Evolutionary conservation across 768 basidiomycete genomes (phyloP).

Genomic region (Psilocybe sp.): DNA sequence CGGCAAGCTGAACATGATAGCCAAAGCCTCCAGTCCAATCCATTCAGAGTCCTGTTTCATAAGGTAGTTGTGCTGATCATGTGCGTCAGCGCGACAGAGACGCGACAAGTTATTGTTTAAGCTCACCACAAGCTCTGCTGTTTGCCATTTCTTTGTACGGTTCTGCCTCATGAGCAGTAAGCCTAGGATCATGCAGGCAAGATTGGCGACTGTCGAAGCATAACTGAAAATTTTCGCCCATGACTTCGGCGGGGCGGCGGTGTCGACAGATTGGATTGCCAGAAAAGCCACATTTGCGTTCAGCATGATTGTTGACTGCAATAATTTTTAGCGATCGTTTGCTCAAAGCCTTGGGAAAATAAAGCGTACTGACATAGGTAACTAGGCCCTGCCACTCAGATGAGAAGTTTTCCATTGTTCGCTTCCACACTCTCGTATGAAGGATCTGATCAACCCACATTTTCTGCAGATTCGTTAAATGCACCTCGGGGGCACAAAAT

Average conservation of each 20-base stretch:
- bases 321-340: no score
- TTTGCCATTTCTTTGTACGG: constrained; percentile 29
- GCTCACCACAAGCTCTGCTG: constrained; percentile 33
- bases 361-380: background rate
- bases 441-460: no score
- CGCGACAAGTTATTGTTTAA: constrained; percentile 27
- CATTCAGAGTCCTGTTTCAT: constrained; percentile 11
- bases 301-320: constrained; percentile 50
- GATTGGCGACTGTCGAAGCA: constrained; percentile 39
- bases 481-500: no score
- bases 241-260: constrained; percentile 21
- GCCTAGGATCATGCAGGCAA: constrained; percentile 44
- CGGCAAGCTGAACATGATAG: constrained; percentile 22
- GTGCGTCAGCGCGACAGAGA: constrained; percentile 1
- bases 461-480: no score
- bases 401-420: no score
- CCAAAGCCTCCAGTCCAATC: constrained; percentile 26
- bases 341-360: background rate
- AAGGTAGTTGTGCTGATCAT: constrained; percentile 24
- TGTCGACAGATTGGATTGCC: constrained; percentile 40
- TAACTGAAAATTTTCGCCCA: constrained; percentile 46
- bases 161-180: constrained; percentile 42
- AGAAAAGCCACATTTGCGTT: constrained; percentile 57
- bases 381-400: no score
- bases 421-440: no score